Conservation (phyloP, 108 stramenopile genomes). For the Pseudonitzschia delicatissima region DNA sequence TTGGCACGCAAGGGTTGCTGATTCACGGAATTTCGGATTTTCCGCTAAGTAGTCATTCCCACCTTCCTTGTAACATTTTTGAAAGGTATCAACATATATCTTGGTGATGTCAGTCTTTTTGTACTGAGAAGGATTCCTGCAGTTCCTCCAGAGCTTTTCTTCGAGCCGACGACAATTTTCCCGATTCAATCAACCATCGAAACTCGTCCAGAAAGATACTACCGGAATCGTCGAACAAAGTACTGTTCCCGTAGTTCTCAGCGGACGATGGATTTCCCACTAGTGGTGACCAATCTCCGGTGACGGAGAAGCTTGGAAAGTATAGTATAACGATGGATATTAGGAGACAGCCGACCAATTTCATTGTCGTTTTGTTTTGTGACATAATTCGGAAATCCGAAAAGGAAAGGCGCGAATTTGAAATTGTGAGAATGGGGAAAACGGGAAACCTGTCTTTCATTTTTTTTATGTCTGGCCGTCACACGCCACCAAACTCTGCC, state of each 20-base stretch:
- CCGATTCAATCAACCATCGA: background rate
- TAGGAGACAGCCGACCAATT: background rate
- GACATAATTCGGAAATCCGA: too few species aligned
- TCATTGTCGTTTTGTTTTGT: background rate
- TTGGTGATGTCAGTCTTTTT: slow-evolving; percentile 5
- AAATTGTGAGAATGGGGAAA: too few species aligned
- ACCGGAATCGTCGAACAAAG: too few species aligned
- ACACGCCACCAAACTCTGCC: too few species aligned
- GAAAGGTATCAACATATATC: background rate
- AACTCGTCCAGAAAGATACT: background rate
- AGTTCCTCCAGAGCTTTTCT: slow-evolving; percentile 4
- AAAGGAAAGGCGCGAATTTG: too few species aligned
- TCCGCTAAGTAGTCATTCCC: background rate
- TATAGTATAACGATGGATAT: background rate
- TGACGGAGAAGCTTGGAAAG: background rate
- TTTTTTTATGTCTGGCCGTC: too few species aligned
- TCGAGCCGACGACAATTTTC: slow-evolving; percentile 7
- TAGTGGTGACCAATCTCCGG: background rate
- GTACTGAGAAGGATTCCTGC: background rate
- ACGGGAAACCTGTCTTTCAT: too few species aligned
- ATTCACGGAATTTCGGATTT: slow-evolving; percentile 1
- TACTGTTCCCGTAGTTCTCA: too few species aligned
- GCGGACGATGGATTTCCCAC: background rate
- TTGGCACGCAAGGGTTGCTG: background rate
- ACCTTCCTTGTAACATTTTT: background rate